Evolutionary conservation across 257 asterid genomes (phyloP).

Genomic region (Datura wrightii): DNA sequence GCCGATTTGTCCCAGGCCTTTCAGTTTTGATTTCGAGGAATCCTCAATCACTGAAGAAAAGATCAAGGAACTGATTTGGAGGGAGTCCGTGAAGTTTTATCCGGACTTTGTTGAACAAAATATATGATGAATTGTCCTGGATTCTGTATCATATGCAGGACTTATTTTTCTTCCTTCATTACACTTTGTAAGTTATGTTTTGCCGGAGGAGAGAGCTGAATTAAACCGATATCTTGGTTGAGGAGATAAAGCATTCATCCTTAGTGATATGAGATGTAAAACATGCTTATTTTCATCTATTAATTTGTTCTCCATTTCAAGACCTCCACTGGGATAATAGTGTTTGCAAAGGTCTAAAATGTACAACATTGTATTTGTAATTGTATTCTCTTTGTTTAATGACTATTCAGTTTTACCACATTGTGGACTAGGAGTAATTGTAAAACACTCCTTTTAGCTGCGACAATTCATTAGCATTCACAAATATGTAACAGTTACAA

Average conservation of each 20-base stretch:
- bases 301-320: not conserved
- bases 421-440: not conserved
- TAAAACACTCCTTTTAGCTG: not conserved
- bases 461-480: not conserved
- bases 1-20: conserved; percentile 68
- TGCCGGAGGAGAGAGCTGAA: not conserved
- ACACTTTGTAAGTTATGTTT: conserved; percentile 4
- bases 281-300: not conserved
- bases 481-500: conserved; percentile 6
- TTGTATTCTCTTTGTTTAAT: not conserved
- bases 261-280: conserved; percentile 14
- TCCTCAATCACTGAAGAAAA: conserved; percentile 60
- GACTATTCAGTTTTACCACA: conserved; percentile 26
- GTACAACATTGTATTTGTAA: not conserved
- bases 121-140: not conserved
- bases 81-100: conserved; percentile 60
- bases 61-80: conserved; percentile 71
- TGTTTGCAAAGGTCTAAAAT: not conserved
- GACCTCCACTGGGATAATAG: not conserved
- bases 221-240: conserved; percentile 3
- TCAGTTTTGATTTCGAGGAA: conserved; percentile 71
- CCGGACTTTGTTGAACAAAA: conserved; percentile 37
- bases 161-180: not conserved
- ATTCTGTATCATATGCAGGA: conserved; percentile 19
- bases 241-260: not conserved